Base-by-base conservation (phyloP, 768 basidiomycete species). In the Hygrophoropsis aurantiaca region DNA sequence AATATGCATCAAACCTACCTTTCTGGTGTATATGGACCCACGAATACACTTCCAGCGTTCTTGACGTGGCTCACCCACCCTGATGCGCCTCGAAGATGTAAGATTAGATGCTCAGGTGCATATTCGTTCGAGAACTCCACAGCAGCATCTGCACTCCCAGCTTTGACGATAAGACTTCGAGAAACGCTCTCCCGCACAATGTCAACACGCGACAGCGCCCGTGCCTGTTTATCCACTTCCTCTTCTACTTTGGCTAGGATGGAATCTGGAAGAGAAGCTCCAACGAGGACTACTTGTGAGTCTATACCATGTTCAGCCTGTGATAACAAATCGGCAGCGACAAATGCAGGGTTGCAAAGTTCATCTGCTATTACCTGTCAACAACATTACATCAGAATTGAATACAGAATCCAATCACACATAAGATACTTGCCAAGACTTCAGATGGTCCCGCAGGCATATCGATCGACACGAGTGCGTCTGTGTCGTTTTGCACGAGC, bases 381-480 rank as follows among this genome's bases (percentile, higher is more conserved):
- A 13, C 20, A 6, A 21, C 23, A 9, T 26, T 21, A 5, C 19
- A 19, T 37, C 20, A 20, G 44, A 23, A 27, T 21, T 25, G 26
- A 4, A 41, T 18, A n/a, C 10, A 18, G 11, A n/a, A 34, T n/a
- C n/a, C n/a, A n/a, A n/a, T 42, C 26, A 26, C 19, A 37, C 3
- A 20, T 19, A 26, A 44, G 32, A 46, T 15, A 62, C 65, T 66
- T 60, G 97, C 97, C 59, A 99, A 74, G 19, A 99, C 95, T 69
- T 99, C 97, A 3, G 90, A 94, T 23, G 97, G 97, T 6, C 97
- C 97, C 26, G 97, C 97, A 40, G 97, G 97, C 92, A 99, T 98
- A 67, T 99, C 97, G 58, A 98, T 99, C 13, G 91, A 89, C 6
- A 97, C 94, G 52, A 94, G 68, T 8, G 97, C 95, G 58, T 94